A percentile compares a stretch with the other conserved stretches of the same genome.
phyloP scores from a whole-genome alignment of 2,329 filamentous ascomycete genomes.

The Tolypocladium tundrense region DNA sequence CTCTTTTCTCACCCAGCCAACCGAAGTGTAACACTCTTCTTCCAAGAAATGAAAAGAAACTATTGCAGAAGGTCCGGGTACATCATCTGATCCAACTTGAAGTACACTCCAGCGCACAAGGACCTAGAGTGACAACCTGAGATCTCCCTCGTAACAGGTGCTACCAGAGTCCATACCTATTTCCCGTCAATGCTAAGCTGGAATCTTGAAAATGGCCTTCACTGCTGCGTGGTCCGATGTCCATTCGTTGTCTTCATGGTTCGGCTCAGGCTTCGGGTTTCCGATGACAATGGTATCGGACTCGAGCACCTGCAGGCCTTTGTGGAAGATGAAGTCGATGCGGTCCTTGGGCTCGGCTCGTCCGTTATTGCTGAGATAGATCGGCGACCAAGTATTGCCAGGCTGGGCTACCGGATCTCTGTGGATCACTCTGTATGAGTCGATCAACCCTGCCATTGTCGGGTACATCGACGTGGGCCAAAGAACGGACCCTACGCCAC shows the following conservation, averaged over 20 bases:
- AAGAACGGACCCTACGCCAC: constrained; percentile 17
- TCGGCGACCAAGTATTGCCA: constrained; percentile 27
- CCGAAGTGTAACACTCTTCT: too few species aligned
- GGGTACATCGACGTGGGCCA: constrained; percentile 27
- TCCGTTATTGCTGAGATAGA: constrained; percentile 20
- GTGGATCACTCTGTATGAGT: constrained; percentile 24
- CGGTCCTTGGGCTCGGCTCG: constrained; percentile 24
- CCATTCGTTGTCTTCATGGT: constrained; percentile 26
- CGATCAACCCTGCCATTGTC: constrained; percentile 20
- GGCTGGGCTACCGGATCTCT: constrained; percentile 18
- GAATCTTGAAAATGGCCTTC: constrained; percentile 13
- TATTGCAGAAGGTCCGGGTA: too few species aligned
- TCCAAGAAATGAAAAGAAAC: too few species aligned
- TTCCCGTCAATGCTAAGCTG: not conserved
- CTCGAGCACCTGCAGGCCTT: constrained; percentile 17
- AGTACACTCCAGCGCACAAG: not conserved
- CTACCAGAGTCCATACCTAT: not conserved
- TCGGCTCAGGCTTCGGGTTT: constrained; percentile 17
- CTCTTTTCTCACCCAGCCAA: too few species aligned
- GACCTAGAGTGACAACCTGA: too few species aligned
- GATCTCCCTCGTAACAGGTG: not conserved
- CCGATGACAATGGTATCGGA: constrained; percentile 20
- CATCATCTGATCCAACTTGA: not conserved
- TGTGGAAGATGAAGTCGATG: constrained; percentile 30
- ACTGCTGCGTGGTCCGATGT: constrained; percentile 26